Evolutionary conservation across 1,284 basidiomycete genomes (phyloP), one percentile per base, ranked within the genome.

Genomic region (Mycocalia duriaeana): DNA sequence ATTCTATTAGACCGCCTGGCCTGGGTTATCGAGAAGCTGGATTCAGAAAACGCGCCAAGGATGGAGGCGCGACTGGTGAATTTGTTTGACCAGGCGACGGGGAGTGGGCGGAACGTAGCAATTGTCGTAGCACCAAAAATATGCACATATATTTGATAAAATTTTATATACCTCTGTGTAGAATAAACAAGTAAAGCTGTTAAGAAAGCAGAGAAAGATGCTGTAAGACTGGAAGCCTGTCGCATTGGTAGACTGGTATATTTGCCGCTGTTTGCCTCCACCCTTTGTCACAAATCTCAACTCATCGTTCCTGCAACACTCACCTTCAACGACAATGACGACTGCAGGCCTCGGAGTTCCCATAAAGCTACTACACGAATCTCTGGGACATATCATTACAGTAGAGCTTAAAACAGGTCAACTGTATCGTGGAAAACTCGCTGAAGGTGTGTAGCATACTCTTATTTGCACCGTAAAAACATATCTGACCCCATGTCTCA

Each of bases 401-500:
- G 93, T 97, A 38, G 96, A 99, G 70, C 82, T 98, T 50, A 99
- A 99, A 72, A 97, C 93, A 2, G 96, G 95, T 14, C 88, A 96
- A 68, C 82, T 96, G 49, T 99, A 99, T 71, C 80, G 96, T 51
- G 96, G 96, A 59, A 98, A 97, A 70, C 80, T 99, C 42, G 91
- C 93, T 42, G 96, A 99, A 77, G 94, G 94, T 85, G 54, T 56
- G 68, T 58, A 47, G 52, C n/a, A n/a, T n/a, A n/a, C n/a, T 58
- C 19, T 46, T 50, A 39, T 46, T 47, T 37, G 38, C 16, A 34
- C 26, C 44, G 13, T 34, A 34, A 25, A 46, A 19, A 40, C 52
- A 56, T 58, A 52, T 43, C 13, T 11, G 13, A 19, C 48, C 42
- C 52, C 49, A 45, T 41, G 45, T 37, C 56, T 44, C 36, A 53